These are phyloP conservation scores for Dendrocalamus latiflorus DNA, from an alignment of 202 grass and related monocot genomes.

Conservation along the genomic window DNA sequence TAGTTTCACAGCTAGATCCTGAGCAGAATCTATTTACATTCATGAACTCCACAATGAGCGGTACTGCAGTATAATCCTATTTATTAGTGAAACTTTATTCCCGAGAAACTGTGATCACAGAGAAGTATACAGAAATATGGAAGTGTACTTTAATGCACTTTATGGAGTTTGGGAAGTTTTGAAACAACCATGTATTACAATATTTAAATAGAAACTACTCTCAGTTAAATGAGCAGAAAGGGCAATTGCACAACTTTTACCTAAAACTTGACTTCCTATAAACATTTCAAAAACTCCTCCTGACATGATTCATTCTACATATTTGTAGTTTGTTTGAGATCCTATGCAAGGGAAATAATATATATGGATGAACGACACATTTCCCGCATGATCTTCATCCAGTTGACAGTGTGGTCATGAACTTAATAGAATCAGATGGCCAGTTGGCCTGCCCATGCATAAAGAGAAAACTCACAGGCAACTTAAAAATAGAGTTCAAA, in stretches of 20 bases:
- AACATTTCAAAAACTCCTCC: too few species aligned
- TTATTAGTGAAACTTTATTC: neutral
- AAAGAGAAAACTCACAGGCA: neutral
- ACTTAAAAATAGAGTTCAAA: neutral
- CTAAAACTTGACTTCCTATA: too few species aligned
- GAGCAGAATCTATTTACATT: neutral
- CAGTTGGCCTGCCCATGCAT: neutral
- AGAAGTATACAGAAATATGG: constrained; percentile 11
- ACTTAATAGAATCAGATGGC: neutral
- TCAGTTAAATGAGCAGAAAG: neutral
- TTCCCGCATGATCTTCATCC: constrained; percentile 1
- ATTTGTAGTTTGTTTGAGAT: neutral
- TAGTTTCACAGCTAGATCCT: neutral
- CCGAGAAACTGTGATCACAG: neutral
- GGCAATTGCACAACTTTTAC: neutral
- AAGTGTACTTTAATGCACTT: too few species aligned
- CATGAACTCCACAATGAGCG: neutral
- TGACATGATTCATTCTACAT: neutral
- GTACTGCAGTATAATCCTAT: neutral
- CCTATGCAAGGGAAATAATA: neutral
- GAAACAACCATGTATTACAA: too few species aligned
- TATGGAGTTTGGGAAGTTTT: too few species aligned
- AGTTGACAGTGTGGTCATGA: neutral
- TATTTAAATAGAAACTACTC: neutral
- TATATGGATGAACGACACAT: constrained; percentile 11